Evolutionary conservation across 73 alveolate genomes (phyloP).

Genomic region (Paramecium sonneborni): DNA sequence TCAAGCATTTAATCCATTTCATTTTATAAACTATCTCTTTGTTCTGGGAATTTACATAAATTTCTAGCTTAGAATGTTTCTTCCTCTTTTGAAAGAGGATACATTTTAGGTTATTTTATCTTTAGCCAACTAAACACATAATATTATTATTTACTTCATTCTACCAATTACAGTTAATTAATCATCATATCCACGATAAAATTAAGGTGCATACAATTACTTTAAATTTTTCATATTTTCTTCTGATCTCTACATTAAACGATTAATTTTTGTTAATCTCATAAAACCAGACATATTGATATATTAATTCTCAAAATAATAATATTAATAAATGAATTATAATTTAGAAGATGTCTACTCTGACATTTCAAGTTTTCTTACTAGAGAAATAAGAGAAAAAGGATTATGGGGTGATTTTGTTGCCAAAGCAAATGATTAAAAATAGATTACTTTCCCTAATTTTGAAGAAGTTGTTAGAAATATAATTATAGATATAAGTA

Average conservation of each 20-base stretch:
- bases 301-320: not conserved
- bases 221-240: not conserved
- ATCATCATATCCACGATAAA: not conserved
- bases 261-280: constrained; percentile 3
- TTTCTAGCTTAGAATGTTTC: not conserved
- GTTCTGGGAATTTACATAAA: not conserved
- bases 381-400: not conserved
- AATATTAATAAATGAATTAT: not conserved
- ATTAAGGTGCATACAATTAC: not conserved
- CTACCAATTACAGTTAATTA: not conserved
- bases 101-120: not conserved
- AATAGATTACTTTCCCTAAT: not conserved
- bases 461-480: not conserved
- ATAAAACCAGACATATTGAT: not conserved
- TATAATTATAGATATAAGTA: not conserved
- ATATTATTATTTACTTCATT: not conserved
- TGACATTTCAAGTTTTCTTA: not conserved
- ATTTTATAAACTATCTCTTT: not conserved
- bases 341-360: not conserved
- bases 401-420: constrained; percentile 15
- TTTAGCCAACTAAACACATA: not conserved
- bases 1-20: constrained; percentile 3
- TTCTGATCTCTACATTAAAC: not conserved
- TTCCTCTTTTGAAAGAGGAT: not conserved
- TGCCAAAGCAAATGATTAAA: not conserved